phyloP scores from a whole-genome alignment of 306 rosid species.

The Begonia masoniana region DNA sequence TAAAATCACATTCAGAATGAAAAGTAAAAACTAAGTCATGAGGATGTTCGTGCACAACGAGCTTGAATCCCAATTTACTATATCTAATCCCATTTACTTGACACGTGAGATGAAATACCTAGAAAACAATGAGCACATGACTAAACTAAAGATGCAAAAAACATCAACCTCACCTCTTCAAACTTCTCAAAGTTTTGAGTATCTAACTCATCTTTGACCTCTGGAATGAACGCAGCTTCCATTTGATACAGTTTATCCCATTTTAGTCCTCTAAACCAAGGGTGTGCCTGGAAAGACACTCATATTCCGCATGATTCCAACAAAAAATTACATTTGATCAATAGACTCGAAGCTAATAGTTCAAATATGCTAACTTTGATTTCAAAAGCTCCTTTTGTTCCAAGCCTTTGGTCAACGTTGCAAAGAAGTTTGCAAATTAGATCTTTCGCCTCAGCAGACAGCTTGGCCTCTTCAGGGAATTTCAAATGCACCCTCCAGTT shows the following conservation, averaged over 20 bases:
- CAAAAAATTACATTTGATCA: neutral
- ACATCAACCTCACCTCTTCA: conserved; percentile 47
- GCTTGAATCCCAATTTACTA: no score
- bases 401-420: conserved; percentile 78
- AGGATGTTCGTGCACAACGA: no score
- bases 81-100: no score
- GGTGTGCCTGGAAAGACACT: conserved; percentile 49
- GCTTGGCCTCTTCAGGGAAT: conserved; percentile 68
- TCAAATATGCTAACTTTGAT: conserved; percentile 41
- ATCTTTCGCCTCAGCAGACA: conserved; percentile 71
- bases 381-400: conserved; percentile 78
- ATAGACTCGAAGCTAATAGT: neutral
- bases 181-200: conserved; percentile 83
- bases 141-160: conserved; percentile 1
- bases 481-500: conserved; percentile 74
- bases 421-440: conserved; percentile 71
- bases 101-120: no score
- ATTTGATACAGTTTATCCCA: conserved; percentile 78
- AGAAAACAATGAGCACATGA: neutral
- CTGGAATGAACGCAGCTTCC: conserved; percentile 82
- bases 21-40: no score
- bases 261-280: conserved; percentile 64
- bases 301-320: conserved; percentile 1
- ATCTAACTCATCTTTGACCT: conserved; percentile 79
- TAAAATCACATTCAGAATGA: no score